Conservation (phyloP, 805 yeast genomes). For the Candida sonorensis region DNA sequence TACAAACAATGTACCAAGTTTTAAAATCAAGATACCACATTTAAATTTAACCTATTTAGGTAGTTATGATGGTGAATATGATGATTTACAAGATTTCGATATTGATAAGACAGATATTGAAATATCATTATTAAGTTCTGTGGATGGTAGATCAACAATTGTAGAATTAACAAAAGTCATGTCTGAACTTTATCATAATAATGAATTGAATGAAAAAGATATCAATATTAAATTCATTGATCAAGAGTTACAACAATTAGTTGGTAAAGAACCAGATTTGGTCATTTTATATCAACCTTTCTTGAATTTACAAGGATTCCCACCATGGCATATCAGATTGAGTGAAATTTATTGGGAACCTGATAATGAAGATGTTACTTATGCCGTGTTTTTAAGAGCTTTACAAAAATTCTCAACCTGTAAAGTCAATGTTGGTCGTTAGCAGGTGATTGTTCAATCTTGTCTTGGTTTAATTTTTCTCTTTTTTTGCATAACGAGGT, state of each 20-base stretch:
- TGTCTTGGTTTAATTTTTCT: too few species aligned
- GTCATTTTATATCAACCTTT: slow-evolving; percentile 79
- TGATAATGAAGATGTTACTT: slow-evolving; percentile 73
- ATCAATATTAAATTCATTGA: slow-evolving; percentile 73
- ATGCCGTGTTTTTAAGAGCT: slow-evolving; percentile 78
- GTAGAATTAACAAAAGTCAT: slow-evolving; percentile 83
- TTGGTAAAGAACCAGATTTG: slow-evolving; percentile 91
- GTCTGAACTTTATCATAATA: slow-evolving; percentile 61
- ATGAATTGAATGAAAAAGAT: slow-evolving; percentile 57
- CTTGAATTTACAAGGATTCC: slow-evolving; percentile 86
- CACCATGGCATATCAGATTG: slow-evolving; percentile 95
- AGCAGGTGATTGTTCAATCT: too few species aligned
- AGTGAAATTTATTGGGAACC: slow-evolving; percentile 89
- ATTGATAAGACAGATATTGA: slow-evolving; percentile 31
- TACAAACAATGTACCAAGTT: slow-evolving; percentile 55
- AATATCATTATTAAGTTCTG: slow-evolving; percentile 58
- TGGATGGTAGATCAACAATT: slow-evolving; percentile 86
- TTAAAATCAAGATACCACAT: slow-evolving; percentile 62
- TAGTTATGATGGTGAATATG: slow-evolving; percentile 27
- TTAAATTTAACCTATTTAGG: slow-evolving; percentile 43
- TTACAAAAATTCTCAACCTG: slow-evolving; percentile 69
- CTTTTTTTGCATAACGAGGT: too few species aligned
- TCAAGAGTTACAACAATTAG: slow-evolving; percentile 62
- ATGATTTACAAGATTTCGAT: slow-evolving; percentile 18
- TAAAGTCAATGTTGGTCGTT: slow-evolving; percentile 86